Base-by-base conservation (phyloP, 2,329 filamentous ascomycete genomes). In the Rhinocladiella mackenziei region DNA sequence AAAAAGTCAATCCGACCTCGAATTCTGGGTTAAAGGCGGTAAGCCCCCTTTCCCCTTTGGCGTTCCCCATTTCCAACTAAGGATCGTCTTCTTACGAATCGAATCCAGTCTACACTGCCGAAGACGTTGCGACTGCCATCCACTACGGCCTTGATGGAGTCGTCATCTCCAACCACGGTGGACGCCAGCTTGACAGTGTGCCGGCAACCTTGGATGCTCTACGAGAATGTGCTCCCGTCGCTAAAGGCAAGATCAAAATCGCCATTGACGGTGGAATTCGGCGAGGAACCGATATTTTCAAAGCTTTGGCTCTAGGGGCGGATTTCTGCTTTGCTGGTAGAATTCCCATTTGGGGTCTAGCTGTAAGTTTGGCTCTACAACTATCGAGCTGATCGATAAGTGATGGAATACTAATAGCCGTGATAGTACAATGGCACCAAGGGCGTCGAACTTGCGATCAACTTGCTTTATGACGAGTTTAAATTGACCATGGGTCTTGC, bases 91-190 rank as follows among this genome's bases (percentile, higher is more conserved):
- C 17, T 15, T 57, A 62, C 58, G 38, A 36, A 51, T 36, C n/a
- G 6, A 11, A 14, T 11, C 11, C 33, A 54, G 47, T 53, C 8
- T 48, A 44, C 37, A 44, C 44, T 11, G 41, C 53, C 4, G 51
- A 48, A 20, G 53, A 56, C 40, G 54, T 54, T 5, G 45, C 43
- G 15, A 36, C 39, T 14, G 53, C 53, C 10, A 53, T 56, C 29
- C 38, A 52, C 9, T 47, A 49, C 36, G 51, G 51, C 5, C 20
- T 54, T 9, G 53, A 56, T 33, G 74, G 73, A 0, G 73, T 77
- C 39, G 63, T 76, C 10, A 68, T 76, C 7, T 70, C 65, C 11
- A 56, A 54, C 28, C 53, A 56, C 29, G 53, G 51, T 19, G 53
- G 53, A 11, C 32, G 53, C 22, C 53, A 56, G 29, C 43, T 54